Evolutionary conservation across 345 rosid species (phyloP), one percentile per base, ranked within the genome.

Genomic region (Sisymbrium altissimum): DNA sequence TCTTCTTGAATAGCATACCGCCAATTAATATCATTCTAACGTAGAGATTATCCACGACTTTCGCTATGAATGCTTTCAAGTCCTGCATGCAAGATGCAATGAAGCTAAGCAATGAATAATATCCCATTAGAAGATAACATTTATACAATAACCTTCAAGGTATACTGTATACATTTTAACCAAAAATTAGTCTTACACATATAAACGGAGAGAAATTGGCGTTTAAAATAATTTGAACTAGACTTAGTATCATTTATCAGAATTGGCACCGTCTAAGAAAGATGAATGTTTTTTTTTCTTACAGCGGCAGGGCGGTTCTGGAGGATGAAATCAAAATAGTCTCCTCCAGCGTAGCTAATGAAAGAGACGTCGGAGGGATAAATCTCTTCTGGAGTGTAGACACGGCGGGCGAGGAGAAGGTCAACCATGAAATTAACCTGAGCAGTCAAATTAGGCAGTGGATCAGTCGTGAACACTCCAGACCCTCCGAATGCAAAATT

Each of bases 401-500:
- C 48, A 9, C 78, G 70, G 7, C 83, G 64, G 13, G 27, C 15
- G 27, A 6, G 63, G n/a, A 86, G 65, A n/a, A 84, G 65, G 12
- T 71, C 70, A 57, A 78, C 72, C 25, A 88, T 78, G 59, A 63
- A 71, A 55, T 68, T 80, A 23, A 88, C 85, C 73, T 91, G 97
- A 54, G 78, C 60, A 0, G 85, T 85, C 92, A 88, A 81, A 50
- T 91, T 86, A 12, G 95, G 33, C 6, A 30, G 33, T 30, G 95
- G 15, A n/a, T 13, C 4, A 13, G 15, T n/a, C 3, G 1, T 75
- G 46, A 91, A 86, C 29, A 87, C 87, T 2, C 91, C 89, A 1
- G 91, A 80, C 2, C 87, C 91, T 36, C 95, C 97, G n/a, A 48
- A 82, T 1, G 95, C 97, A 62, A 91, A 89, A 71, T 89, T 91